Percentiles rank a stretch among this genome's conserved stretches.
Evolutionary conservation across 768 basidiomycete genomes (phyloP).

Genomic region (Calvatia gigantea): DNA sequence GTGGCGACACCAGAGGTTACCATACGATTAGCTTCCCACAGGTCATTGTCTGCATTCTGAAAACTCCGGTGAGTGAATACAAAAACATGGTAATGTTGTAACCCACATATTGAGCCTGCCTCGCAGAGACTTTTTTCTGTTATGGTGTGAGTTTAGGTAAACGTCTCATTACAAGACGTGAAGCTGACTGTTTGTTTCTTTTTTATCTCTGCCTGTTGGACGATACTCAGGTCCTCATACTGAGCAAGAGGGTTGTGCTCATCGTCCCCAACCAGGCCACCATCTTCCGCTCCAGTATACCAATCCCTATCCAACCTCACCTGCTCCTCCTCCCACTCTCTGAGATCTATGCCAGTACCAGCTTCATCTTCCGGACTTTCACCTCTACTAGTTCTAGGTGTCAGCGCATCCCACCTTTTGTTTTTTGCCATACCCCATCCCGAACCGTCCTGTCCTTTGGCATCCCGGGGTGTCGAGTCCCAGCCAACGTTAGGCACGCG

Average conservation of each 20-base stretch:
- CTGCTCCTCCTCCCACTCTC: constrained; percentile 99
- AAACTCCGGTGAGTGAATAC: constrained; percentile 14
- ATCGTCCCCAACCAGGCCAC: constrained; percentile 80
- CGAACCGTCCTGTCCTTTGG: constrained; percentile 47
- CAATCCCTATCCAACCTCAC: constrained; percentile 89
- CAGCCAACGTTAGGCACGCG: constrained; percentile 90
- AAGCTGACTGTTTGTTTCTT: constrained; percentile 66
- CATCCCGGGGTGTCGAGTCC: constrained; percentile 84
- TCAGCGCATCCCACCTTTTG: constrained; percentile 79
- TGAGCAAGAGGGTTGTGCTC: constrained; percentile 91
- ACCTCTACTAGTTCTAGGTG: constrained; percentile 64
- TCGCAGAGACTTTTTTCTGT: constrained; percentile 86
- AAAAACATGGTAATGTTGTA: background rate
- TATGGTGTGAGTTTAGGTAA: constrained; percentile 16
- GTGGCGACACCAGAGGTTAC: constrained; percentile 92
- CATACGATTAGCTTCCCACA: constrained; percentile 99
- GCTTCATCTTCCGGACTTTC: constrained; percentile 70
- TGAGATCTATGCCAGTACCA: constrained; percentile 61
- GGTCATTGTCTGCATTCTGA: constrained; percentile 95
- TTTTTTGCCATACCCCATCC: constrained; percentile 63
- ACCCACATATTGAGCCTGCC: constrained; percentile 93
- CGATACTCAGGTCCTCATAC: constrained; percentile 77
- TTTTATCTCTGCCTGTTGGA: constrained; percentile 73
- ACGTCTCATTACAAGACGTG: background rate
- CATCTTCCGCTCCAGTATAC: constrained; percentile 92